Evolutionary conservation across 2,329 filamentous ascomycete genomes (phyloP).

Genomic region (Aspergillus chevalieri): DNA sequence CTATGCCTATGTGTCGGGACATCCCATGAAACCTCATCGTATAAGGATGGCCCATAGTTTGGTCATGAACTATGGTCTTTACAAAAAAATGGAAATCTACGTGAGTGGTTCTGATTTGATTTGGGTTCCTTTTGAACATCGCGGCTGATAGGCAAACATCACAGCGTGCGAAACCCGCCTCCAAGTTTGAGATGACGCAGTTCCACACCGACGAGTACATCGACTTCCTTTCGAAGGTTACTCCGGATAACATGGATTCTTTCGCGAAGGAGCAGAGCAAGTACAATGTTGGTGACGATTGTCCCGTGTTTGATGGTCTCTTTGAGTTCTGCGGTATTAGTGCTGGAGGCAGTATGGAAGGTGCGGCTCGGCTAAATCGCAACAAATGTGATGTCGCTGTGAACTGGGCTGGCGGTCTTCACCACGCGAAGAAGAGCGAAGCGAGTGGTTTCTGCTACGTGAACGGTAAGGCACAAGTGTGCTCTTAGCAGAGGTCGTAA

Average conservation of each 20-base stretch:
- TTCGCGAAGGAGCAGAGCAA: slow-evolving; percentile 85
- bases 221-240: slow-evolving; percentile 75
- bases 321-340: slow-evolving; percentile 68
- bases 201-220: slow-evolving; percentile 70
- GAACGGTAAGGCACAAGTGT: slow-evolving; percentile 52
- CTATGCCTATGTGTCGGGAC: slow-evolving; percentile 83
- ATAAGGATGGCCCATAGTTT: slow-evolving; percentile 62
- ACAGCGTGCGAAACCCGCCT: slow-evolving; percentile 72
- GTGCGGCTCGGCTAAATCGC: slow-evolving; percentile 60
- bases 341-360: slow-evolving; percentile 65
- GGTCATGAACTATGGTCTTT: slow-evolving; percentile 68
- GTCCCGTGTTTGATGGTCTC: slow-evolving; percentile 62
- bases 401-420: slow-evolving; percentile 93
- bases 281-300: slow-evolving; percentile 62
- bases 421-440: slow-evolving; percentile 92
- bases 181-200: slow-evolving; percentile 66
- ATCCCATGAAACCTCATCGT: slow-evolving; percentile 62
- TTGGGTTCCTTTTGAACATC: background rate
- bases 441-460: slow-evolving; percentile 98
- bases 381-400: slow-evolving; percentile 62
- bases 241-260: slow-evolving; percentile 95
- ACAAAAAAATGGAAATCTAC: slow-evolving; percentile 68
- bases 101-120: slow-evolving; percentile 35
- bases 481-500: background rate
- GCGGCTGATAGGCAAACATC: slow-evolving; percentile 15